Conservation (phyloP, 345 rosid species). For the Zanthoxylum bungeanum region DNA sequence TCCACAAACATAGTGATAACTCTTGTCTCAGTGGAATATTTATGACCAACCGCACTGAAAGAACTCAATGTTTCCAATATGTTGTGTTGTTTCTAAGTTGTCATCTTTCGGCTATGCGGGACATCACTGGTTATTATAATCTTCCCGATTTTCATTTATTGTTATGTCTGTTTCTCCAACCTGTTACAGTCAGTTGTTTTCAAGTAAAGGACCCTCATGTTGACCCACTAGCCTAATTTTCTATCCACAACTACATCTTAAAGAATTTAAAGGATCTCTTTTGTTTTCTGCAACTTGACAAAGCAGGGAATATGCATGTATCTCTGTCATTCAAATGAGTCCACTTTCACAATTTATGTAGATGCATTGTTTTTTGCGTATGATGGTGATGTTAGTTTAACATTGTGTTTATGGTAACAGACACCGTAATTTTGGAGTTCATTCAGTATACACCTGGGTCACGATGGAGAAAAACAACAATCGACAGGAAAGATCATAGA, state of each 20-base stretch:
- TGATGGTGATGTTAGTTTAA: not conserved
- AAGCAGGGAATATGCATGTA: not conserved
- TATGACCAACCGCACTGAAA: conserved; percentile 46
- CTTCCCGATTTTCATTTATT: conserved; percentile 15
- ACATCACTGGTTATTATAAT: conserved; percentile 22
- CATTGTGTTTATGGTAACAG: conserved; percentile 38
- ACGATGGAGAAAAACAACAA: conserved; percentile 61
- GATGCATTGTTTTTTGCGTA: not conserved
- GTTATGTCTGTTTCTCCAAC: conserved; percentile 13
- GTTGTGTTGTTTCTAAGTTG: conserved; percentile 25
- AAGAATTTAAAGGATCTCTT: conserved; percentile 4
- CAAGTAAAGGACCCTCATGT: conserved; percentile 4
- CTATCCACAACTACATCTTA: not conserved
- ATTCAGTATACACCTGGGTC: conserved; percentile 71
- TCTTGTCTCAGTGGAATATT: conserved; percentile 54
- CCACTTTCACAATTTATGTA: not conserved
- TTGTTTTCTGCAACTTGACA: conserved; percentile 20
- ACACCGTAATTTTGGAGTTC: conserved; percentile 55
- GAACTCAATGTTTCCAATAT: conserved; percentile 26
- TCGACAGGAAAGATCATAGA: conserved; percentile 59
- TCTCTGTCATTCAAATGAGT: not conserved
- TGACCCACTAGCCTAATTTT: conserved; percentile 22
- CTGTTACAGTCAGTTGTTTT: conserved; percentile 19
- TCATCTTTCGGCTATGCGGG: conserved; percentile 35
- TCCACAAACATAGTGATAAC: conserved; percentile 61